A percentile compares a stretch with the other conserved stretches of the same genome.
Conservation (phyloP, 345 rosid genomes). For the Hevea brasiliensis region DNA sequence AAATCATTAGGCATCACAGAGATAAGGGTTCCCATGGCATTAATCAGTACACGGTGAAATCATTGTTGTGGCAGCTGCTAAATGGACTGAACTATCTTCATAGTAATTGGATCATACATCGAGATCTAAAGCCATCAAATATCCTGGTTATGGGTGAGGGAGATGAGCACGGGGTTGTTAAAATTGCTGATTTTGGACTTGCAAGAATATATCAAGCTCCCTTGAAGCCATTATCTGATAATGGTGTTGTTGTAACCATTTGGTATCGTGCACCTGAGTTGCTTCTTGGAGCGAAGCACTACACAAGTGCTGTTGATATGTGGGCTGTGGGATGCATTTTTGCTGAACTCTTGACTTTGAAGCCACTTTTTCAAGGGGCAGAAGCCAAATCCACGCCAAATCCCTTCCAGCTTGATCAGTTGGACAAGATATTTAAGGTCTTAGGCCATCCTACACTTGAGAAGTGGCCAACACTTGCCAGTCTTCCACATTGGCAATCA, state of each 20-base stretch:
- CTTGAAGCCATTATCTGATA: constrained; percentile 70
- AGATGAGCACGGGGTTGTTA: constrained; percentile 94
- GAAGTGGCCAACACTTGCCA: constrained; percentile 86
- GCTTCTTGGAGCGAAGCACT: constrained; percentile 97
- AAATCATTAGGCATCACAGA: constrained; percentile 90
- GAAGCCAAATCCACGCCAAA: constrained; percentile 81
- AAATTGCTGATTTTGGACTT: constrained; percentile 97
- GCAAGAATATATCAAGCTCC: constrained; percentile 98
- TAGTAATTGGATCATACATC: constrained; percentile 97
- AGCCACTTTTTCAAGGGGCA: constrained; percentile 95
- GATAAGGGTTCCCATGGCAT: constrained; percentile 69
- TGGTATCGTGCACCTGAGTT: constrained; percentile 99
- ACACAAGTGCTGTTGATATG: constrained; percentile 94
- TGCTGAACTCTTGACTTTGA: constrained; percentile 91
- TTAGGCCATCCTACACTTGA: constrained; percentile 92
- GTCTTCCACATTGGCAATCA: constrained; percentile 86
- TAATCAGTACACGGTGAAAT: constrained; percentile 83
- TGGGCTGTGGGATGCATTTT: constrained; percentile 99
- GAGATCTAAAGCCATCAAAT: constrained; percentile 97
- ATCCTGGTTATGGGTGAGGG: constrained; percentile 99
- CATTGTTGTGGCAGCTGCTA: constrained; percentile 96
- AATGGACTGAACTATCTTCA: constrained; percentile 97
- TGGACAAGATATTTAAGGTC: constrained; percentile 97
- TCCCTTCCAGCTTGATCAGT: constrained; percentile 96
- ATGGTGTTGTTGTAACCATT: constrained; percentile 97